Base-by-base conservation (phyloP, 108 stramenopile genomes). In the Poteriospumella lacustris region DNA sequence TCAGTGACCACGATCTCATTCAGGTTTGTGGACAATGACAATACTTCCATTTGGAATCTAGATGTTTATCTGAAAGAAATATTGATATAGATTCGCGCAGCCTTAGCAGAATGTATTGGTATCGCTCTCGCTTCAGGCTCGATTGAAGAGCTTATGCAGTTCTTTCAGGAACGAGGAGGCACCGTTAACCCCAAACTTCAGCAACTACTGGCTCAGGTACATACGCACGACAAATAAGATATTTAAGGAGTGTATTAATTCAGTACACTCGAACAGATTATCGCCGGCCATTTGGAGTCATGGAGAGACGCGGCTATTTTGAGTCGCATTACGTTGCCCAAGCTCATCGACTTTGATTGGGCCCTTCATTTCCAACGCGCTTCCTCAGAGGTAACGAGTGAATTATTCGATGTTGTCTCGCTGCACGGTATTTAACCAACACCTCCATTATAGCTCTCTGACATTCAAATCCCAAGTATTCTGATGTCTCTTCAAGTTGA, bases 331-430 rank as follows among this genome's bases (percentile, higher is more conserved):
- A 34, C 60, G 28, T 34, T 64, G 36, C 60, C 60, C 24, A 64
- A 24, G 36, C 60, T 64, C 28, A 3, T 12, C 3, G 60, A 64
- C 36, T 64, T 64, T 64, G 60, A 64, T 33, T 64, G 60, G 60
- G 3, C 60, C 5, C 9, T 64, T 12, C 60, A 64, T 12, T 33
- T 64, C 31, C 15, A 64, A 64, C 28, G 31, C 5, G 60, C 60
- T 64, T 64, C 60, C 9, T 34, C 9, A 34, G 60, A 64, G 60
- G 60, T 64, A 24, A 56, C 15, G 24, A 56, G 15, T n/a, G n/a
- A 15, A 56, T 56, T 56, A 56, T 56, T 56, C 19, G 52, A 56
- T 56, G 24, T 19, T 56, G 36, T 34, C 9, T 64, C 36, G 31
- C 28, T 64, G 9, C 36, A 34, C 24, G 31, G 28, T 64, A 5